A percentile compares a stretch with the other conserved stretches of the same genome.
These are phyloP conservation scores for Toxicodendron radicans DNA, from an alignment of 345 rosid species.

Conservation along the genomic window DNA sequence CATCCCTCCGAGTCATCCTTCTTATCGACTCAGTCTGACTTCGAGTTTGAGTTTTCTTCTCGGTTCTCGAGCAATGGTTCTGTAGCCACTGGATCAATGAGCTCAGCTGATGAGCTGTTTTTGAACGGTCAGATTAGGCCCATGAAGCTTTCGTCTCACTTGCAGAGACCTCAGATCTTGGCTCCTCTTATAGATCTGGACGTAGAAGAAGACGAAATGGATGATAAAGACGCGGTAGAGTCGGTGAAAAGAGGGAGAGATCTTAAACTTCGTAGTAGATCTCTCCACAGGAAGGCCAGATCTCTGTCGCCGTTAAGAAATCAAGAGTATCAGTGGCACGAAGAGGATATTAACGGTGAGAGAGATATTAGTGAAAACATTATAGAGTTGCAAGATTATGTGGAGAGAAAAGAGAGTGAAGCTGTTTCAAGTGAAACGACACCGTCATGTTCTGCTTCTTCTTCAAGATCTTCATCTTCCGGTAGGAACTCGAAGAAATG, in stretches of 20 bases:
- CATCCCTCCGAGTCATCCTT: slow-evolving; percentile 17
- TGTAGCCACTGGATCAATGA: slow-evolving; percentile 25
- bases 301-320: slow-evolving; percentile 43
- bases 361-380: slow-evolving; percentile 14
- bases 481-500: slow-evolving; percentile 41
- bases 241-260: slow-evolving; percentile 29
- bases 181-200: slow-evolving; percentile 28
- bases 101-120: slow-evolving; percentile 53
- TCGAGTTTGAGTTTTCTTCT: slow-evolving; percentile 35
- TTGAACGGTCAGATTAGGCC: slow-evolving; percentile 50
- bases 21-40: slow-evolving; percentile 16
- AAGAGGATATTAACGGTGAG: slow-evolving; percentile 15
- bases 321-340: slow-evolving; percentile 25
- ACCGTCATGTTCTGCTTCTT: slow-evolving; percentile 31
- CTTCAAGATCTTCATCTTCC: slow-evolving; percentile 38
- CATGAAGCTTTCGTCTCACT: slow-evolving; percentile 36
- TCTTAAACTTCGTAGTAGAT: slow-evolving; percentile 27
- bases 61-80: slow-evolving; percentile 30
- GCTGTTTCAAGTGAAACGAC: slow-evolving; percentile 15
- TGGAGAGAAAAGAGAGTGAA: slow-evolving; percentile 7
- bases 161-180: slow-evolving; percentile 28
- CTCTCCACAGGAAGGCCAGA: slow-evolving; percentile 33
- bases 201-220: slow-evolving; percentile 15
- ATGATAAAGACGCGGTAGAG: slow-evolving; percentile 4
- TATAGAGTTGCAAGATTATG: not conserved